Conservation (phyloP, 2,329 filamentous ascomycete species). For the Penicillium italicum region DNA sequence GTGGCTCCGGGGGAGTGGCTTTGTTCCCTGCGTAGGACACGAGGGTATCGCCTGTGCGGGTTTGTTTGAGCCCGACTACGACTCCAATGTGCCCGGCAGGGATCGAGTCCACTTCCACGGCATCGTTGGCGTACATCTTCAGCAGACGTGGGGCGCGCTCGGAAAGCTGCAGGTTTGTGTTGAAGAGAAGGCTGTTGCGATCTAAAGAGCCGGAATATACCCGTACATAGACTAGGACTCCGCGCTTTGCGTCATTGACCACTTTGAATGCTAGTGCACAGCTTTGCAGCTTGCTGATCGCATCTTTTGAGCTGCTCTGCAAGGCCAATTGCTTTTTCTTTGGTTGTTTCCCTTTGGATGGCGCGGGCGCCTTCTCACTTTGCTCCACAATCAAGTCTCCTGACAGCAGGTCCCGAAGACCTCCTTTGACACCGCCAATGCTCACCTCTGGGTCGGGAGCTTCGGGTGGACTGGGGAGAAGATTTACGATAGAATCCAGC, state of each 20-base stretch:
- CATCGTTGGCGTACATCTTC: slow-evolving; percentile 85
- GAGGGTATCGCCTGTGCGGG: slow-evolving; percentile 91
- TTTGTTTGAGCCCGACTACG: slow-evolving; percentile 80
- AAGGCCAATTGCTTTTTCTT: slow-evolving; percentile 42
- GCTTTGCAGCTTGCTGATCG: slow-evolving; percentile 61
- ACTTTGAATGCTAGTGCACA: slow-evolving; percentile 86
- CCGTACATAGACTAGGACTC: slow-evolving; percentile 84
- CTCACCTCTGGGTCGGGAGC: slow-evolving; percentile 75
- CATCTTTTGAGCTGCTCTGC: slow-evolving; percentile 45
- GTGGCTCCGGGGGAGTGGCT: slow-evolving; percentile 61
- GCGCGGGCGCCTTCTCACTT: slow-evolving; percentile 28
- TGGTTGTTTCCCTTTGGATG: slow-evolving; percentile 35
- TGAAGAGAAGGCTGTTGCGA: slow-evolving; percentile 74
- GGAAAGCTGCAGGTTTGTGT: slow-evolving; percentile 74
- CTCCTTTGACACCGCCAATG: slow-evolving; percentile 56
- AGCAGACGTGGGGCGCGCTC: slow-evolving; percentile 78
- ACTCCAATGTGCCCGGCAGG: slow-evolving; percentile 89
- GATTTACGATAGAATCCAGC: slow-evolving; percentile 81
- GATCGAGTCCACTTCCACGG: slow-evolving; percentile 77
- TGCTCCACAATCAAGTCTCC: slow-evolving; percentile 44
- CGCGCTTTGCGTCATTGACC: slow-evolving; percentile 78
- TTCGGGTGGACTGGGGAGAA: slow-evolving; percentile 78
- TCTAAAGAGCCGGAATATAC: slow-evolving; percentile 82
- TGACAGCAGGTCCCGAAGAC: slow-evolving; percentile 49
- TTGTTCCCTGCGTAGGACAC: slow-evolving; percentile 67